Percentiles rank a stretch among this genome's conserved stretches.
Evolutionary conservation across 306 rosid species (phyloP).

Genomic region (Cucumis hystrix): DNA sequence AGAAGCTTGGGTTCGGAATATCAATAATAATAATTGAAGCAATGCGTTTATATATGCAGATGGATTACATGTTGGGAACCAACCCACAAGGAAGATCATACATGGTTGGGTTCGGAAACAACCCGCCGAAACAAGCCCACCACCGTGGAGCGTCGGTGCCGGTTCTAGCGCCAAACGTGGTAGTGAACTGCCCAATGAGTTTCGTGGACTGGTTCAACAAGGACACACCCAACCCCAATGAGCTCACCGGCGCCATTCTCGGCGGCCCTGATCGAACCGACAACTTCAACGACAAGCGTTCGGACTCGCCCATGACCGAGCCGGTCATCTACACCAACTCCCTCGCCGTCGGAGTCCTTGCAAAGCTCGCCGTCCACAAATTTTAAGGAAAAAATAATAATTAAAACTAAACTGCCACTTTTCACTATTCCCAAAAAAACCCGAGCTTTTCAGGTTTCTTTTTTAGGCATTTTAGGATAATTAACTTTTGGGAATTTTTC

Average conservation of each 20-base stretch:
- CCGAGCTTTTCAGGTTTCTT: neutral
- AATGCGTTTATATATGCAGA: constrained; percentile 5
- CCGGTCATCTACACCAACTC: constrained; percentile 84
- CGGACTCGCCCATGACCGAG: constrained; percentile 52
- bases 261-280: constrained; percentile 69
- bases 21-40: too few species aligned
- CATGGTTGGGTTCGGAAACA: constrained; percentile 76
- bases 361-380: constrained; percentile 38
- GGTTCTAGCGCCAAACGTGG: neutral
- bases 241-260: constrained; percentile 79
- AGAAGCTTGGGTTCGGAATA: too few species aligned
- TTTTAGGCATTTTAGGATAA: neutral
- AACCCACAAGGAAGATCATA: constrained; percentile 63
- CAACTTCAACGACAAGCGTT: constrained; percentile 56
- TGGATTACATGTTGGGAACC: constrained; percentile 61
- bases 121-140: constrained; percentile 69
- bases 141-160: constrained; percentile 86
- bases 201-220: constrained; percentile 34
- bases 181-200: constrained; percentile 27
- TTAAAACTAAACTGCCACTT: too few species aligned
- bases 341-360: constrained; percentile 56
- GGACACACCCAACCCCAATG: constrained; percentile 53
- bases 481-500: too few species aligned
- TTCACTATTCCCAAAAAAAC: neutral
- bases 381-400: too few species aligned